A percentile compares a stretch with the other conserved stretches of the same genome.
phyloP scores from a whole-genome alignment of 768 basidiomycete species.

The Chalciporus chontae region DNA sequence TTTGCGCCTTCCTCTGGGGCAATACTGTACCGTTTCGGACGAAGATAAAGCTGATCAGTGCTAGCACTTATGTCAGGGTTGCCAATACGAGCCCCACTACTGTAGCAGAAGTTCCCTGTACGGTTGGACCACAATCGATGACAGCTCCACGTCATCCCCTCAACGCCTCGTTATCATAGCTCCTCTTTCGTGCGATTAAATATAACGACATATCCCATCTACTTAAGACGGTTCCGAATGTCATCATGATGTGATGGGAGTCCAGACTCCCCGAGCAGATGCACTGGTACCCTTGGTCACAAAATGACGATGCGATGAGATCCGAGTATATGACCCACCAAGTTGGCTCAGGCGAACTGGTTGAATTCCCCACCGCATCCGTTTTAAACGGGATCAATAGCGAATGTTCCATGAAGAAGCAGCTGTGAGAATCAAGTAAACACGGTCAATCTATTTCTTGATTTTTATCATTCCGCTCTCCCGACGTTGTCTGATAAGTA shows the following conservation, averaged over 20 bases:
- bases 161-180: slow-evolving; percentile 12
- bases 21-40: slow-evolving; percentile 7
- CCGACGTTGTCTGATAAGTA: slow-evolving; percentile 5
- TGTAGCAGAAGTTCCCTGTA: slow-evolving; percentile 1
- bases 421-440: slow-evolving; percentile 15
- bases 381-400: slow-evolving; percentile 18
- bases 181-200: background rate
- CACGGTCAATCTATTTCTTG: slow-evolving; percentile 5
- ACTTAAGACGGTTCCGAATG: too few species aligned
- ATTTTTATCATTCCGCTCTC: slow-evolving; percentile 3
- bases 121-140: slow-evolving; percentile 7
- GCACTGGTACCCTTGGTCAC: too few species aligned
- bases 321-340: too few species aligned
- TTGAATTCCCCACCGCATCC: slow-evolving; percentile 12
- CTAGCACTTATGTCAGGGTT: slow-evolving; percentile 8
- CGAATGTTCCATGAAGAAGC: slow-evolving; percentile 15
- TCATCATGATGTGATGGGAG: too few species aligned
- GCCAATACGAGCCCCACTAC: slow-evolving; percentile 1
- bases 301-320: too few species aligned
- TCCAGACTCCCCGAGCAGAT: too few species aligned
- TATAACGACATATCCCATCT: too few species aligned
- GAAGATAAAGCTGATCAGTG: slow-evolving; percentile 16
- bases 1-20: slow-evolving; percentile 17
- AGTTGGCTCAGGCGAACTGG: slow-evolving; percentile 7
- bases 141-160: slow-evolving; percentile 21